These are phyloP conservation scores for Logfia minima DNA, from an alignment of 129 eudicot genomes.

Conservation along the genomic window DNA sequence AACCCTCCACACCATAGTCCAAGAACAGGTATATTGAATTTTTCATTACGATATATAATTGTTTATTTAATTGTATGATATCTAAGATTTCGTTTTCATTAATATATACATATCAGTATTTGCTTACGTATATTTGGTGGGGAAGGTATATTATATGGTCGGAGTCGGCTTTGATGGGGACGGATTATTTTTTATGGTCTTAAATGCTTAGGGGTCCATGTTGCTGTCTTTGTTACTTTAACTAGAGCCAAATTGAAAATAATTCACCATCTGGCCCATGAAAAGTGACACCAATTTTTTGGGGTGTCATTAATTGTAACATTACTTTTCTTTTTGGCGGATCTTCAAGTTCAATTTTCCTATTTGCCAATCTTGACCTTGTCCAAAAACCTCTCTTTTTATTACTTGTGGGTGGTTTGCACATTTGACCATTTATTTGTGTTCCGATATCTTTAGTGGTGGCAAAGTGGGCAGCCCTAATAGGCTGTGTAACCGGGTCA, in stretches of 20 bases:
- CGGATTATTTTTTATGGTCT: conserved; percentile 25
- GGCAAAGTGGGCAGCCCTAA: not conserved
- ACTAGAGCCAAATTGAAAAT: conserved; percentile 8
- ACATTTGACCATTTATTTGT: not conserved
- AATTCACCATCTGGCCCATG: conserved; percentile 18
- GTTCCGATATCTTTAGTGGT: not conserved
- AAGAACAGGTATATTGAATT: conserved; percentile 74
- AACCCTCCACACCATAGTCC: conserved; percentile 87
- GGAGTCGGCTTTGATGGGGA: conserved; percentile 27
- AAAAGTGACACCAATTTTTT: conserved; percentile 16
- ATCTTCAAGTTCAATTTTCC: not conserved
- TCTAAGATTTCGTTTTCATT: conserved; percentile 3
- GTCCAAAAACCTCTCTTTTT: not conserved
- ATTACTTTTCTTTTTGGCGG: not conserved
- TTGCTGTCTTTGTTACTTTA: conserved; percentile 9
- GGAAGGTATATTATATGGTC: conserved; percentile 23
- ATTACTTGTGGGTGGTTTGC: not conserved
- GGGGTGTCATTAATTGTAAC: conserved; percentile 8
- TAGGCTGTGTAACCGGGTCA: too few relatives aligned
- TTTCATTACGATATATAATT: not conserved
- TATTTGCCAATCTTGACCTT: not conserved
- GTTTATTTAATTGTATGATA: conserved; percentile 11
- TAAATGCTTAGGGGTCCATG: conserved; percentile 32
- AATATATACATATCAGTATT: not conserved
- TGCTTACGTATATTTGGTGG: not conserved